Evolutionary conservation across 1,284 basidiomycete genomes (phyloP), one percentile per base, ranked within the genome.

Genomic region (Ceratobasidium sp.): DNA sequence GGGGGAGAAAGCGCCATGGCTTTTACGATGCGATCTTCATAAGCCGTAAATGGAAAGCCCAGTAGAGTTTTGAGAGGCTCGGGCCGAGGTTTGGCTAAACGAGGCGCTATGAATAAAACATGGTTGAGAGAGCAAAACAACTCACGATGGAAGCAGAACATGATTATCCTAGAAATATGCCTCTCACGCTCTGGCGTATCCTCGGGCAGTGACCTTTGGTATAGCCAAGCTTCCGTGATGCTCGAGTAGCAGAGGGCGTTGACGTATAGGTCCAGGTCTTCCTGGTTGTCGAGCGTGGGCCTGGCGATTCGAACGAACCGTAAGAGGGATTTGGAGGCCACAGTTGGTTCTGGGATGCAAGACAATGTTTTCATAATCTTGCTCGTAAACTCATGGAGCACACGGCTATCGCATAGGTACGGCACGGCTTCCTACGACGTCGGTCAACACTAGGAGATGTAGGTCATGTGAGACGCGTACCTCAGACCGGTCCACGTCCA

Each of bases 331-430:
- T 62, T 46, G 40, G 78, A 75, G 19, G 66, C 59, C 25, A 37
- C 46, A 9, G 0, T 86, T 81, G 56, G 86, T 83, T 0, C 89
- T 81, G 59, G 89, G 84, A 29, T 87, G 82, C 1, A 88, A 83
- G 32, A 90, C 87, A 61, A 94, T 87, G 6, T 90, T 89, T 80
- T 90, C 1, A 94, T 81, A 51, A 94, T 90, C 83, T 94, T 94
- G 40, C 92, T 90, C 6, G 90, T 86, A 80, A 90, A 91, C 80
- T 94, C 92, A 78, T 88, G 87, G 77, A 90, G 90, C 46, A 95
- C 83, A 25, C 93, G 90, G n/a, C 87, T 85, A 81, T 94, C 93
- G 0, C 90, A 89, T 34, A 95, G 87, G 46, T 91, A 85, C 22
- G 90, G 88, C 9, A 94, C 88, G 0, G 91, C 93, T 78, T 85